Evolutionary conservation across 768 basidiomycete species (phyloP).

Genomic region (Kwoniella pini): DNA sequence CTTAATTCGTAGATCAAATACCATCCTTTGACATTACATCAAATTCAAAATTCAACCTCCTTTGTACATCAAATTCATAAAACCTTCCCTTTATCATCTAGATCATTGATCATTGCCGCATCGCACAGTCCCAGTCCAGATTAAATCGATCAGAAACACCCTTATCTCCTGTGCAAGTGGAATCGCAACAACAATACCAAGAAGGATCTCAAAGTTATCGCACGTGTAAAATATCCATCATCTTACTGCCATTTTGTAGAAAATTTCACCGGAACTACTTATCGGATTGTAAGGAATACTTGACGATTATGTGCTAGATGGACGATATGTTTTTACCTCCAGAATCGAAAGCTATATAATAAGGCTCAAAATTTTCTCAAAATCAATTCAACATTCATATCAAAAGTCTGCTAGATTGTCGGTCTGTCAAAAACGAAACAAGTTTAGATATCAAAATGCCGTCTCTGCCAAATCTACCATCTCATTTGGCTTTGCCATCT

Average conservation of each 20-base stretch:
- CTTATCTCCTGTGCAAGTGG: neutral
- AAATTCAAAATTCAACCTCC: neutral
- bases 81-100: constrained; percentile 4
- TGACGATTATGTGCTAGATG: neutral
- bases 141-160: neutral
- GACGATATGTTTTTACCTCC: constrained; percentile 4
- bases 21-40: constrained; percentile 4
- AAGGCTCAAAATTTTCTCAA: neutral
- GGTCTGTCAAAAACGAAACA: neutral
- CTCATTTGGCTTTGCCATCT: constrained; percentile 24
- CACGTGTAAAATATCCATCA: neutral
- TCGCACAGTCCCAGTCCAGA: neutral
- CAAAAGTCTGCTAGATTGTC: neutral
- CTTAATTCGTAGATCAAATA: constrained; percentile 1
- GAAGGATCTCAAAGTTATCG: neutral
- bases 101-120: neutral
- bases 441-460: constrained; percentile 11
- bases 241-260: neutral
- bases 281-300: neutral
- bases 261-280: no score
- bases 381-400: no score
- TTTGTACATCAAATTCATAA: neutral
- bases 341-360: neutral
- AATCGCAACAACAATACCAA: constrained; percentile 3
- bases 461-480: constrained; percentile 20